Conservation (phyloP, 306 rosid species). For the Erythrophleum fordii region DNA sequence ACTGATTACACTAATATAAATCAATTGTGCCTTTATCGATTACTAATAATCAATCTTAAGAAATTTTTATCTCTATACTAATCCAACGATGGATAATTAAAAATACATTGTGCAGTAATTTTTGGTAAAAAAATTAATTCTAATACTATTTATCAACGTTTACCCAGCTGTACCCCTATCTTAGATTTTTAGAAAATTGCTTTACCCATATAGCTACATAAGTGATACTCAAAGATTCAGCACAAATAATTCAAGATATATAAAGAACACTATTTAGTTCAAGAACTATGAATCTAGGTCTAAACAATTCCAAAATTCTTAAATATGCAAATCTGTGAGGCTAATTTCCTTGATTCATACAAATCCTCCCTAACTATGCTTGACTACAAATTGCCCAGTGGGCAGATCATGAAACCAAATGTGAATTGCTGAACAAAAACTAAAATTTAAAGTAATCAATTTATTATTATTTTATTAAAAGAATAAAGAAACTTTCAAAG, state of each 20-base stretch:
- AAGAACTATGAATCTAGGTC: background rate
- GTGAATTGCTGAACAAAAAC: background rate
- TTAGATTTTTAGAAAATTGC: background rate
- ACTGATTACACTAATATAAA: no score
- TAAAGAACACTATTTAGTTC: background rate
- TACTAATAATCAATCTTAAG: no score
- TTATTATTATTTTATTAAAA: no score
- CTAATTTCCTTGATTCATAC: constrained; percentile 4
- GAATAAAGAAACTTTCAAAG: no score
- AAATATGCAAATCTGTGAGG: background rate
- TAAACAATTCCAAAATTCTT: background rate
- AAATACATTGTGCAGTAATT: background rate
- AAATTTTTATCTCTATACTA: no score
- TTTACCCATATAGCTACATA: background rate
- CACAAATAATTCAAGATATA: background rate
- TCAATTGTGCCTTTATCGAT: no score
- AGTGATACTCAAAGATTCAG: background rate
- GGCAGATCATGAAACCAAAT: background rate
- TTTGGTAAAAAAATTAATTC: background rate
- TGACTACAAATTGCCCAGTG: background rate
- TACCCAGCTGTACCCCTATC: background rate
- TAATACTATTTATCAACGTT: background rate
- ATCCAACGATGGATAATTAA: background rate
- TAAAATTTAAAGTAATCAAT: background rate
- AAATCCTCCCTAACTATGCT: background rate